Percentiles rank a stretch among this genome's conserved stretches.
Conservation (phyloP, 2,329 filamentous ascomycete genomes). For the Cladosporium sp. region DNA sequence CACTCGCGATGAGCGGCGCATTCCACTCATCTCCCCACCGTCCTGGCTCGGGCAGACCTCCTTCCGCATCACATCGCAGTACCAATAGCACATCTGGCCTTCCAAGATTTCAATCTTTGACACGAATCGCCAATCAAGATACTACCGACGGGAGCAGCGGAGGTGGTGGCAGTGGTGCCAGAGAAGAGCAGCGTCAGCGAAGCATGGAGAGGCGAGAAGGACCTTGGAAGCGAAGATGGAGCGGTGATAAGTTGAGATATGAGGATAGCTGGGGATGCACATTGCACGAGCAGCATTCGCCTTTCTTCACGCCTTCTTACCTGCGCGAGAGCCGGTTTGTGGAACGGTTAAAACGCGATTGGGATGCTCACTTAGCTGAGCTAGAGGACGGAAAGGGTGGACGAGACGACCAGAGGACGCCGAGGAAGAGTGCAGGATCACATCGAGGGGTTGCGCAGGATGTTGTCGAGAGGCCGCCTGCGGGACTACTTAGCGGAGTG, state of each 20-base stretch:
- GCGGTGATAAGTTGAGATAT: slow-evolving; percentile 18
- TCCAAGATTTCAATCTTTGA: slow-evolving; percentile 6
- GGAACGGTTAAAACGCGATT: slow-evolving; percentile 57
- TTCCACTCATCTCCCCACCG: slow-evolving; percentile 7
- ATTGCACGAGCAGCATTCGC: slow-evolving; percentile 24
- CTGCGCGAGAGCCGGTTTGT: slow-evolving; percentile 74
- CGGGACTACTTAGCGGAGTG: neutral
- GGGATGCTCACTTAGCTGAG: slow-evolving; percentile 51
- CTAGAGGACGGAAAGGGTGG: slow-evolving; percentile 19
- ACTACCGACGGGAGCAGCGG: neutral
- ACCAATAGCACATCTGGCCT: neutral
- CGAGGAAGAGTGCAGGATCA: slow-evolving; percentile 12
- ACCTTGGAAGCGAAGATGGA: slow-evolving; percentile 5
- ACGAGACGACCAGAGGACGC: neutral
- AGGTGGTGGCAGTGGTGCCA: neutral
- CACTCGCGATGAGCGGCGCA: slow-evolving; percentile 7
- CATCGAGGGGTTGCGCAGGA: slow-evolving; percentile 80
- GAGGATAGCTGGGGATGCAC: slow-evolving; percentile 17
- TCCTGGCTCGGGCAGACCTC: slow-evolving; percentile 1
- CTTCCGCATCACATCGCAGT: neutral
- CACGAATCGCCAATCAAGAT: slow-evolving; percentile 6
- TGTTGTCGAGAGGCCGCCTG: slow-evolving; percentile 70
- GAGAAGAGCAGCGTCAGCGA: slow-evolving; percentile 9
- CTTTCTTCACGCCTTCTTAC: slow-evolving; percentile 81
- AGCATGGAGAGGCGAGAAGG: slow-evolving; percentile 11